Conservation (phyloP, 441 rosid species). For the Euphorbia schlechtendalii region DNA sequence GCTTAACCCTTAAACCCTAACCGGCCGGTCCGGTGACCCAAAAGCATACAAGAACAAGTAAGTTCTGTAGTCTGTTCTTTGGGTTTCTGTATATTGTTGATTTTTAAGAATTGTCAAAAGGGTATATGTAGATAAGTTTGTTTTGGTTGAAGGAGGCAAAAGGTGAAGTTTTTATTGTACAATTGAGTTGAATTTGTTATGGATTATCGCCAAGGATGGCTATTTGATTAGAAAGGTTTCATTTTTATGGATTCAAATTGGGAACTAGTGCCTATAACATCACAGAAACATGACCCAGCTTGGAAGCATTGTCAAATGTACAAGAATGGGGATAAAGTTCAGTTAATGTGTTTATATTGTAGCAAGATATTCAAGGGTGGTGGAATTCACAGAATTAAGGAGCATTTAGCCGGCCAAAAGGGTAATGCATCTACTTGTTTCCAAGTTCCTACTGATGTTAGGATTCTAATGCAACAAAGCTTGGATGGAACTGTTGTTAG, state of each 20-base stretch:
- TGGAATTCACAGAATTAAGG: constrained; percentile 89
- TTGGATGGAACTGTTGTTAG: constrained; percentile 61
- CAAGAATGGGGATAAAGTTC: constrained; percentile 64
- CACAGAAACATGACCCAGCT: constrained; percentile 82
- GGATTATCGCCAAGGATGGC: background rate
- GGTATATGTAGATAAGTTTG: background rate
- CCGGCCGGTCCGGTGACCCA: constrained; percentile 41
- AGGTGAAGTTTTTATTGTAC: background rate
- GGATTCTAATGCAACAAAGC: constrained; percentile 50
- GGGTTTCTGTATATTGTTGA: background rate
- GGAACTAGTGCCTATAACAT: constrained; percentile 58
- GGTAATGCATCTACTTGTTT: constrained; percentile 79
- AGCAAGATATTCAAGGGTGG: constrained; percentile 76
- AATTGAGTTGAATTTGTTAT: background rate
- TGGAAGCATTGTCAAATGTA: constrained; percentile 85
- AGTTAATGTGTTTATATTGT: constrained; percentile 69
- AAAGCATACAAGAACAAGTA: constrained; percentile 21
- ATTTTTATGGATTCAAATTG: constrained; percentile 39
- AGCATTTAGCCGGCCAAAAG: constrained; percentile 85
- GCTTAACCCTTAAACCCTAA: constrained; percentile 29
- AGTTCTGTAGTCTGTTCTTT: constrained; percentile 13
- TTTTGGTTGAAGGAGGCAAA: background rate
- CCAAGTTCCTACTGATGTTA: constrained; percentile 59
- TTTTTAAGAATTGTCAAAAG: background rate
- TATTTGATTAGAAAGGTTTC: constrained; percentile 11